Conservation (phyloP, 129 eudicot genomes). For the Deinandra increscens region DNA sequence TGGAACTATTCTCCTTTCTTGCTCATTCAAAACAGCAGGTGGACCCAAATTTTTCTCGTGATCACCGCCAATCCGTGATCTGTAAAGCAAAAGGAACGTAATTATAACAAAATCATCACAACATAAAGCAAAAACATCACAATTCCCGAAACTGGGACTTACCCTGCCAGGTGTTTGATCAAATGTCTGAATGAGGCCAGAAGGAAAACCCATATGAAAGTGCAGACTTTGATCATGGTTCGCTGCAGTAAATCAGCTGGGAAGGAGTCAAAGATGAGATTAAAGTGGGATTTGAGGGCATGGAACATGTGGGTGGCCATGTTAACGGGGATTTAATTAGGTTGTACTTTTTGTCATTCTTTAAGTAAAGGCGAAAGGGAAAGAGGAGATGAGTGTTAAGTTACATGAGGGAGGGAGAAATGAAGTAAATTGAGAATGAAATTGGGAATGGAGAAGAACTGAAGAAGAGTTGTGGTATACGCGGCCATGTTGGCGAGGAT, state of each 20-base stretch:
- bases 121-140: neutral
- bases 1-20: constrained; percentile 26
- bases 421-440: no score
- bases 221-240: constrained; percentile 35
- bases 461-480: constrained; percentile 18
- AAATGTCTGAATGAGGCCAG: constrained; percentile 34
- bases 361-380: constrained; percentile 46
- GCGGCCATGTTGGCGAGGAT: constrained; percentile 36
- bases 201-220: constrained; percentile 42
- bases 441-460: neutral
- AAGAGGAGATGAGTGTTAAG: constrained; percentile 18
- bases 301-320: constrained; percentile 38
- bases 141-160: constrained; percentile 5
- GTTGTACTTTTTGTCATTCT: constrained; percentile 22
- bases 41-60: constrained; percentile 28
- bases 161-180: constrained; percentile 39
- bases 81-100: constrained; percentile 24
- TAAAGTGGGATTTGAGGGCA: constrained; percentile 33
- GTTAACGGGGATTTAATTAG: constrained; percentile 14
- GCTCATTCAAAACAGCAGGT: constrained; percentile 20
- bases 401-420: constrained; percentile 29
- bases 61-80: constrained; percentile 32
- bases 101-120: neutral
- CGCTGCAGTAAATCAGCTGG: constrained; percentile 26
- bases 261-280: constrained; percentile 18